Base-by-base conservation (phyloP, 805 yeast genomes). In the Torulaspora maleeae region DNA sequence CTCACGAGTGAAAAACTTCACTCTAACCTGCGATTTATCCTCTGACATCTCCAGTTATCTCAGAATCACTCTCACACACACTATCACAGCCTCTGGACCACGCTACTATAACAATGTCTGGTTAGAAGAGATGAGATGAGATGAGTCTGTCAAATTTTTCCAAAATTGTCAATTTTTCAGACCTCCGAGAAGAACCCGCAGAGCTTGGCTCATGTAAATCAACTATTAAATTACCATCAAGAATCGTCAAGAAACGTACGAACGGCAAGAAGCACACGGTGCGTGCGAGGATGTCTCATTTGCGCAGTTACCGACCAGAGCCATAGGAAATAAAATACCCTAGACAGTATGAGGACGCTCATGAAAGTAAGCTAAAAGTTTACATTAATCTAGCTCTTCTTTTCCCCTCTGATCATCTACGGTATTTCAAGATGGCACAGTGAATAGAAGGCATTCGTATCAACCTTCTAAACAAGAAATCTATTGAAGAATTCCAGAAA, bases 1-100 rank as follows among this genome's bases (percentile, higher is more conserved):
- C 56, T 91, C 98, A 55, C 91, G 78, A 37, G 97, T 90, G 70
- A 85, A 80, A 67, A 87, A 82, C 54, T 82, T 80, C 64, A 90
- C 80, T 69, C 85, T 85, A 19, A 88, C 77, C 67, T 86, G 95
- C n/a, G 80, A 69, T 43, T 76, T 74, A 52, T 62, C 68, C n/a
- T 54, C 61, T 34, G 59, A 41, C 59, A 50, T 51, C 22, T 19
- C 42, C 24, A 8, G 17, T 22, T 16, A 10, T 19, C 20, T 16
- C 12, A 32, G 2, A 15, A 4, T 16, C 4, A 16, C 35, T 22
- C 35, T 32, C 20, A 16, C 2, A 3, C 6, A 15, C 3, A 5
- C n/a, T 32, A 7, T 9, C 11, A 32, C 16, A 4, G 22, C 35
- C 20, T 32, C 20, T 19, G 19, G 27, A 22, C 9, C 27, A 16